phyloP scores from a whole-genome alignment of 192 early-diverging fungal genomes.

The Coemansia sp. region DNA sequence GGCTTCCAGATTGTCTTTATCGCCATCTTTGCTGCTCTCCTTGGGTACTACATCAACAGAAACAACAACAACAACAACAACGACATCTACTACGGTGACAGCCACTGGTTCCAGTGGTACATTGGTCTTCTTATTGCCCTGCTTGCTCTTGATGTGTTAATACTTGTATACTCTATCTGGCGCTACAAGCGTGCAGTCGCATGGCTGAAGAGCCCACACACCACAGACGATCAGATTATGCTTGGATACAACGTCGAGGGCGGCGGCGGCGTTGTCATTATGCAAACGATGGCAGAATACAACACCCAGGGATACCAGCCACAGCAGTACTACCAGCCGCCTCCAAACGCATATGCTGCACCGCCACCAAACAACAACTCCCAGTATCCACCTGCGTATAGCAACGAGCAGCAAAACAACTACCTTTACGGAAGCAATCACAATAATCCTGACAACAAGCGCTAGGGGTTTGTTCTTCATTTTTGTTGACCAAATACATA shows the following conservation, averaged over 20 bases:
- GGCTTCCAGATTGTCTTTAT: constrained; percentile 41
- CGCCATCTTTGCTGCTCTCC: constrained; percentile 34
- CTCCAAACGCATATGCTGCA: constrained; percentile 7
- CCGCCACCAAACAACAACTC: constrained; percentile 27
- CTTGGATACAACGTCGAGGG: constrained; percentile 22
- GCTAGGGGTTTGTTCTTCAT: background rate
- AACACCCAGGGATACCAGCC: constrained; percentile 3
- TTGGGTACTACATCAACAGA: constrained; percentile 39
- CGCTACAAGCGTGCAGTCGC: constrained; percentile 20
- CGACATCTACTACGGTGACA: constrained; percentile 10
- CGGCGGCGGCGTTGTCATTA: constrained; percentile 16
- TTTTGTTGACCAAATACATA: background rate
- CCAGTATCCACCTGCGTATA: constrained; percentile 19
- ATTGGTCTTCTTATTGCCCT: constrained; percentile 49
- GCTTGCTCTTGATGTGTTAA: constrained; percentile 41
- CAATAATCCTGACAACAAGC: background rate
- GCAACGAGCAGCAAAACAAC: constrained; percentile 1
- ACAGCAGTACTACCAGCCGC: constrained; percentile 22
- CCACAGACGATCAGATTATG: constrained; percentile 39
- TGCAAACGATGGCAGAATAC: constrained; percentile 15
- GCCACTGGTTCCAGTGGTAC: constrained; percentile 52
- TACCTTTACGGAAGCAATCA: background rate
- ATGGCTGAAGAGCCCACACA: constrained; percentile 38
- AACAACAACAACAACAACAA: constrained; percentile 16
- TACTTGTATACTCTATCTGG: constrained; percentile 36